Percentiles rank a stretch among this genome's conserved stretches.
phyloP scores from a whole-genome alignment of 2,329 filamentous ascomycete genomes.

The Paramyrothecium sp. region DNA sequence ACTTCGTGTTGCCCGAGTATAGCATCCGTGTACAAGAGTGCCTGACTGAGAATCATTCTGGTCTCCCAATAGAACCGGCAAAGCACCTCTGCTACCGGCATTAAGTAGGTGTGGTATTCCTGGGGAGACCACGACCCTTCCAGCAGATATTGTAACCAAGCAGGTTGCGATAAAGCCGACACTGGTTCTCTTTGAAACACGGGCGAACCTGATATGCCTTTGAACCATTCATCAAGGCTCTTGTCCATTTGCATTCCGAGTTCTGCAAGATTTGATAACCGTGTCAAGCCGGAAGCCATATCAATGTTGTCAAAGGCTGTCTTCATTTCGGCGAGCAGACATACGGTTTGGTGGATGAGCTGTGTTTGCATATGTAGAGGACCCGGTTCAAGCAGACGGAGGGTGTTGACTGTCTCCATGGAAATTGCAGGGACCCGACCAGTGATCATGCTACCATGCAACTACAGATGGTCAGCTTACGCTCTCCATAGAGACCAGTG shows the following conservation, averaged over 20 bases:
- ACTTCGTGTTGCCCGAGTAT: background rate
- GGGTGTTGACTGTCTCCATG: background rate
- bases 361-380: background rate
- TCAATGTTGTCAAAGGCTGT: background rate
- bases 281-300: background rate
- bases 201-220: background rate
- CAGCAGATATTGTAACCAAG: background rate
- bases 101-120: background rate
- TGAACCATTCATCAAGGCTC: background rate
- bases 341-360: background rate
- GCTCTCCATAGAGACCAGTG: background rate
- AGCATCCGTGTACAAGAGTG: background rate
- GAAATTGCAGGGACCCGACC: background rate
- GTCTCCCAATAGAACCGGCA: slow-evolving; percentile 4
- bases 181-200: background rate
- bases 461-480: background rate
- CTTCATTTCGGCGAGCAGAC: background rate
- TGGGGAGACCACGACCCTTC: background rate
- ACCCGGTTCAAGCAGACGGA: background rate
- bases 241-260: background rate
- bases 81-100: background rate
- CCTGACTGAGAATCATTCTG: slow-evolving; percentile 2
- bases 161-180: background rate
- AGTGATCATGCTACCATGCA: background rate
- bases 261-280: background rate